These are phyloP conservation scores for Aureobasidium sp. DNA, from an alignment of 2,329 filamentous ascomycete genomes.

Conservation along the genomic window DNA sequence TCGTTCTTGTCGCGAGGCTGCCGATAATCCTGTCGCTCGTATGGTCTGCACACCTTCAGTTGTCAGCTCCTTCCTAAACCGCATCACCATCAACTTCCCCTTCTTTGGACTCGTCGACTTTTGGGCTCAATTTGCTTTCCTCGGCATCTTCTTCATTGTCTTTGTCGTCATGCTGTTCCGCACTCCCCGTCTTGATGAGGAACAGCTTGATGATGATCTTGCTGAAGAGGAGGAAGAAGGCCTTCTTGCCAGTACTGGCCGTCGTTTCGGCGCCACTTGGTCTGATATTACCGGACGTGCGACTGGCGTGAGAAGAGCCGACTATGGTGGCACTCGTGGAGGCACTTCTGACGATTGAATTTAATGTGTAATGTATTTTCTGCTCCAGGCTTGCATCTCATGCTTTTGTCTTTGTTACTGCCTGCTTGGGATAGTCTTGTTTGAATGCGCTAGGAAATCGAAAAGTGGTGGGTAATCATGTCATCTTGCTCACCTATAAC, in stretches of 20 bases:
- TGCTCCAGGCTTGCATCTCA: not conserved
- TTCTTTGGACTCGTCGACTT: constrained; percentile 91
- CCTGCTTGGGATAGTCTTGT: too few species aligned
- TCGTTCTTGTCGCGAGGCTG: constrained; percentile 71
- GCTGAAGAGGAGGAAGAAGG: constrained; percentile 92
- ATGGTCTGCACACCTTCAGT: constrained; percentile 85
- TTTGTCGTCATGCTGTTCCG: constrained; percentile 73
- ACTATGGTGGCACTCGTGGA: constrained; percentile 24
- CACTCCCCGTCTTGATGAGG: constrained; percentile 66
- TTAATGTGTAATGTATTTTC: not conserved
- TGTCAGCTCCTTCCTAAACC: constrained; percentile 86
- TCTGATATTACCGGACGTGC: constrained; percentile 67
- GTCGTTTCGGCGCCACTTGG: constrained; percentile 80
- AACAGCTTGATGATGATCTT: constrained; percentile 76
- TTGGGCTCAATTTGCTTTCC: constrained; percentile 91
- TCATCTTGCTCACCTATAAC: too few species aligned
- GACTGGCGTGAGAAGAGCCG: constrained; percentile 26
- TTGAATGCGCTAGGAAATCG: not conserved
- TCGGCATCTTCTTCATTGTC: constrained; percentile 71
- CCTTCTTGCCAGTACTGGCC: constrained; percentile 71
- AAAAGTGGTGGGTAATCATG: not conserved
- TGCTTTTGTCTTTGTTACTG: not conserved
- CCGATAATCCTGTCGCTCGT: constrained; percentile 60
- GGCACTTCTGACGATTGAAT: not conserved
- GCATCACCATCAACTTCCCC: constrained; percentile 86